A percentile compares a stretch with the other conserved stretches of the same genome.
Evolutionary conservation across 192 early-diverging fungal species (phyloP).

Genomic region (Podila horticola): DNA sequence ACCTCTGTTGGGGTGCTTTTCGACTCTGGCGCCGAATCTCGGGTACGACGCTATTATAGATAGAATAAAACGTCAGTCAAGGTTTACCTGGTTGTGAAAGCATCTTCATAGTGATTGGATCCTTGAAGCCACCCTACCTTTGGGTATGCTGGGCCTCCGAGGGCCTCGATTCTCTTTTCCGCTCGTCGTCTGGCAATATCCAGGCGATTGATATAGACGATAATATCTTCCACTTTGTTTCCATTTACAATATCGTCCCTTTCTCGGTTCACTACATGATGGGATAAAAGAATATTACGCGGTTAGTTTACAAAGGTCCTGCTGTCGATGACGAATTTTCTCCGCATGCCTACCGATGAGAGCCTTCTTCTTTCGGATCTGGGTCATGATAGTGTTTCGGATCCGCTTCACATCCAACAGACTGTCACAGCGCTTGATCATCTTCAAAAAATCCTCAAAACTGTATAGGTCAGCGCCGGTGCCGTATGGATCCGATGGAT

Average conservation of each 20-base stretch:
- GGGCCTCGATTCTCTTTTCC: conserved; percentile 73
- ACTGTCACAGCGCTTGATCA: conserved; percentile 75
- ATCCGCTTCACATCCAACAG: conserved; percentile 69
- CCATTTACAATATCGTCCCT: conserved; percentile 85
- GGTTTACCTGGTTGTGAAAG: too few species aligned
- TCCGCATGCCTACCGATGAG: conserved; percentile 55
- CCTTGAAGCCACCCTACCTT: conserved; percentile 39
- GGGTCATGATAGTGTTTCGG: conserved; percentile 75
- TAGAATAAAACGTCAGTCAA: not conserved
- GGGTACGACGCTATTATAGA: conserved; percentile 9
- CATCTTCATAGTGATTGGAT: not conserved
- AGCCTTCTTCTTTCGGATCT: conserved; percentile 75
- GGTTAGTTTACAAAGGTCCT: not conserved
- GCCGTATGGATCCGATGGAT: conserved; percentile 12
- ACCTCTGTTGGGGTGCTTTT: conserved; percentile 51
- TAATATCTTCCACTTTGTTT: conserved; percentile 75
- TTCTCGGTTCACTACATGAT: conserved; percentile 65
- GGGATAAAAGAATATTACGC: not conserved
- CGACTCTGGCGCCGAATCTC: conserved; percentile 18
- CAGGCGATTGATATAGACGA: conserved; percentile 80
- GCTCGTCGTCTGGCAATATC: conserved; percentile 76
- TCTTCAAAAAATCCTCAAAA: conserved; percentile 81
- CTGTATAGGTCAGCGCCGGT: conserved; percentile 51
- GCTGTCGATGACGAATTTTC: not conserved
- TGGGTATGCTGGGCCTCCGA: conserved; percentile 60